These are phyloP conservation scores for Pyrus hybrid DNA, from an alignment of 331 rosid species.

Conservation along the genomic window DNA sequence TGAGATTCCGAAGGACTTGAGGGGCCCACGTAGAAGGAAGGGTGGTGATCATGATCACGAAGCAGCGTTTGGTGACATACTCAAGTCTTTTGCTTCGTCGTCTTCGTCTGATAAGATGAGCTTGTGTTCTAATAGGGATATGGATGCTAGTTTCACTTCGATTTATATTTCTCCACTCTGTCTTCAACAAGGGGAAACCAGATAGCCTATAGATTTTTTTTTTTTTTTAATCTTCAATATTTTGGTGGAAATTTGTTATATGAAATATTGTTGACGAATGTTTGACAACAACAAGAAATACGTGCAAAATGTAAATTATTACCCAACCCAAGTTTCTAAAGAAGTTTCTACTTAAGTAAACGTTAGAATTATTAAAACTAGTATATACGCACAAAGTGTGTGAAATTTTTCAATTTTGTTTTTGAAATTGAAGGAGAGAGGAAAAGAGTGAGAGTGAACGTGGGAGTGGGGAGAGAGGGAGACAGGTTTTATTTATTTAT, in stretches of 20 bases:
- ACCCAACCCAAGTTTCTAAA: too few relatives aligned
- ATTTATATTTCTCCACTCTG: slow-evolving; percentile 29
- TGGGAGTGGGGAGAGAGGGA: too few relatives aligned
- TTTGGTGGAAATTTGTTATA: background rate
- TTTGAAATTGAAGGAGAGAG: too few relatives aligned
- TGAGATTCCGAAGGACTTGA: slow-evolving; percentile 31
- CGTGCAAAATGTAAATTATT: background rate
- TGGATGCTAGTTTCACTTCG: slow-evolving; percentile 21
- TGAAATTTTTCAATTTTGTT: too few relatives aligned
- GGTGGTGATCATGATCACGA: background rate
- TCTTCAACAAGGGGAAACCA: slow-evolving; percentile 30
- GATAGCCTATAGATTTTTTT: slow-evolving; percentile 10
- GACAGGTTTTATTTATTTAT: too few relatives aligned
- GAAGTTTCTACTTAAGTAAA: too few relatives aligned
- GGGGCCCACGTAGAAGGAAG: slow-evolving; percentile 15
- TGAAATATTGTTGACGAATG: background rate
- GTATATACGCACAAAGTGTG: too few relatives aligned
- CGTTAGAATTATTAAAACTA: too few relatives aligned
- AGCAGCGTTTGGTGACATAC: slow-evolving; percentile 49
- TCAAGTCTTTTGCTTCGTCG: slow-evolving; percentile 41
- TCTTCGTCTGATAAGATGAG: slow-evolving; percentile 43
- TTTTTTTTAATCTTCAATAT: background rate
- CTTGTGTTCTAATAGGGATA: slow-evolving; percentile 21
- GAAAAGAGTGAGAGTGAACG: too few relatives aligned
- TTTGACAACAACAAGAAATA: background rate